Evolutionary conservation across 2,329 filamentous ascomycete species (phyloP), one percentile per base, ranked within the genome.

Genomic region (Helminthosporium solani): DNA sequence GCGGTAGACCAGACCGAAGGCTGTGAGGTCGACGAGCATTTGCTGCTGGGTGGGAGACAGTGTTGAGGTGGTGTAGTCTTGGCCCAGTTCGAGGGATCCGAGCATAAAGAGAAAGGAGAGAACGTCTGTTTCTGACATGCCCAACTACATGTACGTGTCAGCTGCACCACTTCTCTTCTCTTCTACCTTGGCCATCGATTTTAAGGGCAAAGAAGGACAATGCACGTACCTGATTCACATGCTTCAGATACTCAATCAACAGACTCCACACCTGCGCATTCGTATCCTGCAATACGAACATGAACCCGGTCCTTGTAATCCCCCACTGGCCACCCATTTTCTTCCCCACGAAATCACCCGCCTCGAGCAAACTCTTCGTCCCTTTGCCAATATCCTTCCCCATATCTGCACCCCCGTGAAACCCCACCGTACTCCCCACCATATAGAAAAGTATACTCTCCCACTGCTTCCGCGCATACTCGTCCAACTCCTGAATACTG

Each of bases 181-280:
- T n/a, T 9, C 23, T 31, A 23, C 40, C 40, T 25, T 25, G 3
- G 7, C 28, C 28, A 31, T 31, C 28, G 14, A 14, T 31, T 25
- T n/a, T 21, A 20, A 16, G 7, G 33, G 30, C 12, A n/a, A 41
- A 28, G 6, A 33, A 9, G 19, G 15, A 16, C 20, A 33, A 16
- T 19, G 33, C 20, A 53, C 57, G 45, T 45, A 80, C 79, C 44
- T 78, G 75, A 58, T 90, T 86, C 35, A 87, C 87, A 50, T 90
- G 87, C 57, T 95, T 88, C 40, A 99, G 84, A 78, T 96, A 99
- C 25, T 96, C 84, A 23, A 99, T 86, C 28, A 99, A 78, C 37
- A 99, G 77, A 20, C 90, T 94, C 94, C 94, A 99, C 28, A 99
- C 90, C 70, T 99, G 94, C 0, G 92, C 90, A 68, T 96, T 97